Conservation (phyloP, 495 filamentous ascomycete species). For the Penicillium dipodomyicola region DNA sequence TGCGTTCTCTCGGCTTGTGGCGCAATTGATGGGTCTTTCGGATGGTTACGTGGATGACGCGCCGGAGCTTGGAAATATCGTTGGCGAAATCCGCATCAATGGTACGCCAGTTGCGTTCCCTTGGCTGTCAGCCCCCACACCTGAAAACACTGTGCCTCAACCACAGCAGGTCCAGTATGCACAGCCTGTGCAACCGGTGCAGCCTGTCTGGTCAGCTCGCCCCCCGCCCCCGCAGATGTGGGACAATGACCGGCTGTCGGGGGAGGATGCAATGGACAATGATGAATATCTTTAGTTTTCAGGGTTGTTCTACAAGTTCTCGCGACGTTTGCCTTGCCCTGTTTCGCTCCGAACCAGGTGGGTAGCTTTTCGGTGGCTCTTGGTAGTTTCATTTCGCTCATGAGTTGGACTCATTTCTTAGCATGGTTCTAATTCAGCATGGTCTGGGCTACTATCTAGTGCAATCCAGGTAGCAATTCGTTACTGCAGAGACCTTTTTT, state of each 20-base stretch:
- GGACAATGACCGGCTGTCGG: slow-evolving; percentile 21
- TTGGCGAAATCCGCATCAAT: slow-evolving; percentile 37
- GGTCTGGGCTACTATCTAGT: neutral
- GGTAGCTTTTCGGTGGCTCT: neutral
- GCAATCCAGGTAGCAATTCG: neutral
- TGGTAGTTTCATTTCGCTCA: neutral
- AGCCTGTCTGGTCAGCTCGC: slow-evolving; percentile 19
- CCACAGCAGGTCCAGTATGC: neutral
- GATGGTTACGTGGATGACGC: slow-evolving; percentile 47
- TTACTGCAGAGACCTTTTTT: neutral
- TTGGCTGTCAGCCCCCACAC: slow-evolving; percentile 22
- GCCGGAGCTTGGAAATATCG: slow-evolving; percentile 24
- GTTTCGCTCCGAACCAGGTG: neutral
- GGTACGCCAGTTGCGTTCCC: slow-evolving; percentile 31
- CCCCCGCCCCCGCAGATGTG: slow-evolving; percentile 14
- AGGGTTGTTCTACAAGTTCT: neutral
- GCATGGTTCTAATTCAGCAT: neutral
- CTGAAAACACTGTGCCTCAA: slow-evolving; percentile 7
- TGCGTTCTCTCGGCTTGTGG: slow-evolving; percentile 32
- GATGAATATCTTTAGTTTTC: slow-evolving; percentile 35
- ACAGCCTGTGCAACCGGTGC: slow-evolving; percentile 8
- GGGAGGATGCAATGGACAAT: slow-evolving; percentile 30
- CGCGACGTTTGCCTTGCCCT: neutral
- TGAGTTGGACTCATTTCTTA: too few species aligned
- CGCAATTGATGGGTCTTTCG: slow-evolving; percentile 41